Evolutionary conservation across 2,329 filamentous ascomycete genomes (phyloP).

Genomic region (Drechslera avenae): DNA sequence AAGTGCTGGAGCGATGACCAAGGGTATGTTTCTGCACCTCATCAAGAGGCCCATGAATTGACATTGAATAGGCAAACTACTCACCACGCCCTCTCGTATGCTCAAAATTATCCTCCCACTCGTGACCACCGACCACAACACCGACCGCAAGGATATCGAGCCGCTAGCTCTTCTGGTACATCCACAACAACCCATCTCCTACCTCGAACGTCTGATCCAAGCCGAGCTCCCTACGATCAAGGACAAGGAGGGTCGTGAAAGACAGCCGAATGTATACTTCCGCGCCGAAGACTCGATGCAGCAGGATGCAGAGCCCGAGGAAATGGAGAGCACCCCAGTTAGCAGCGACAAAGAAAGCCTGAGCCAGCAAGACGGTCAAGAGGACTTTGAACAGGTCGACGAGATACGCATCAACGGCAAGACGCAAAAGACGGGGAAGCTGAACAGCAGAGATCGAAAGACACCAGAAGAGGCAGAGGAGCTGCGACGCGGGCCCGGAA

Average conservation of each 20-base stretch:
- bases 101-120: slow-evolving; percentile 82
- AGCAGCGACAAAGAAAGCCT: slow-evolving; percentile 33
- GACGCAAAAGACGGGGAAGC: slow-evolving; percentile 52
- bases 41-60: slow-evolving; percentile 1
- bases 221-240: slow-evolving; percentile 77
- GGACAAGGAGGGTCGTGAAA: slow-evolving; percentile 66
- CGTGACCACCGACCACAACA: slow-evolving; percentile 63
- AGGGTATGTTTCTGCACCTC: slow-evolving; percentile 53
- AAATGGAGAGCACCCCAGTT: slow-evolving; percentile 33
- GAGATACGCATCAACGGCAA: slow-evolving; percentile 59
- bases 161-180: slow-evolving; percentile 85
- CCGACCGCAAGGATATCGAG: slow-evolving; percentile 73
- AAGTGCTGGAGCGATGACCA: slow-evolving; percentile 65
- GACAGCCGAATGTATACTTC: slow-evolving; percentile 76
- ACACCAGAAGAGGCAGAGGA: slow-evolving; percentile 38
- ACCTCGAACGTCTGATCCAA: slow-evolving; percentile 86
- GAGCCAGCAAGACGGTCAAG: slow-evolving; percentile 39
- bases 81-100: slow-evolving; percentile 79
- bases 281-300: slow-evolving; percentile 76
- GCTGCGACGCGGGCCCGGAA: slow-evolving; percentile 56
- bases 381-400: slow-evolving; percentile 54
- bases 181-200: slow-evolving; percentile 87
- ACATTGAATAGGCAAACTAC: slow-evolving; percentile 66
- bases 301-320: slow-evolving; percentile 53
- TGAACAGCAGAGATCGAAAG: slow-evolving; percentile 33